A percentile compares a stretch with the other conserved stretches of the same genome.
Evolutionary conservation across 176 grass and related monocot genomes (phyloP).

Genomic region (Rhipidocladum racemiflorum): DNA sequence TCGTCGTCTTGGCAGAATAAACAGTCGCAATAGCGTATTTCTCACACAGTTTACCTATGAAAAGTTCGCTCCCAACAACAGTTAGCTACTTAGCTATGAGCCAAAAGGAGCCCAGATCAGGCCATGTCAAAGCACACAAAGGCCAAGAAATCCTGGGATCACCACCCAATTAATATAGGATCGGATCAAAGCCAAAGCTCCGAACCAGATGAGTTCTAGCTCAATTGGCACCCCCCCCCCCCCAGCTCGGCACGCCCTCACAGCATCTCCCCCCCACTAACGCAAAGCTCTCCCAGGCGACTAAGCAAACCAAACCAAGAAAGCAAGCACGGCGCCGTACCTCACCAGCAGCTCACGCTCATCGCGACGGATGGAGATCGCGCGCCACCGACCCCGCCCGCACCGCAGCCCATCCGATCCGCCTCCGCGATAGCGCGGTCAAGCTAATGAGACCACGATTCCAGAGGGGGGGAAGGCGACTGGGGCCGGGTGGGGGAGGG

Average conservation of each 20-base stretch:
- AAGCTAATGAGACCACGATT: conserved; percentile 18
- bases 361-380: conserved; percentile 6
- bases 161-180: background rate
- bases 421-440: too few species aligned
- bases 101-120: background rate
- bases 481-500: background rate
- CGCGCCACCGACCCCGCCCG: background rate
- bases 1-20: background rate
- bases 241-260: background rate
- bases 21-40: background rate
- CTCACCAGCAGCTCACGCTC: conserved; percentile 1
- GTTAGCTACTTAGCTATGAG: background rate
- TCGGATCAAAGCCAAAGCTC: background rate
- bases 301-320: background rate
- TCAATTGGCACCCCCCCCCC: background rate
- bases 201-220: background rate
- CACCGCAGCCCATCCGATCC: conserved; percentile 2
- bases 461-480: background rate
- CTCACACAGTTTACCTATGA: background rate
- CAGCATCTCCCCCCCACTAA: background rate
- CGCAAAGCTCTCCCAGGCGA: background rate
- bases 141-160: background rate
- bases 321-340: background rate
- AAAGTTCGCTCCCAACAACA: background rate
- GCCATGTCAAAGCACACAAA: background rate